Evolutionary conservation across 2,329 filamentous ascomycete species (phyloP), one percentile per base, ranked within the genome.

Genomic region (Cladosporium velox): DNA sequence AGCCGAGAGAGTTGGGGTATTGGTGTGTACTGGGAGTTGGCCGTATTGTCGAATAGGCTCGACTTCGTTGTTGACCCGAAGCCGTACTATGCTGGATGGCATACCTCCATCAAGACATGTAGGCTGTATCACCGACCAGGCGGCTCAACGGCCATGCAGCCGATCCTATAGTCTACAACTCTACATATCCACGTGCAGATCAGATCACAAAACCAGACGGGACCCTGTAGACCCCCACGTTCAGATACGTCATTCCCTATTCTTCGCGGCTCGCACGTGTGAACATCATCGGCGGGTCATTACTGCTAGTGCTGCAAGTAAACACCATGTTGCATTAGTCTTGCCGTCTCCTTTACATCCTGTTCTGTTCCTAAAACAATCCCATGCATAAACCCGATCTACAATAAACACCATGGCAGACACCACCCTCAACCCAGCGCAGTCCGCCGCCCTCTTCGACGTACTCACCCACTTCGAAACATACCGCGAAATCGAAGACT

Each of bases 1-100:
- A 94, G 79, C 94, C 89, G 82, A 87, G 91, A 74, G 95, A 98
- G 76, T 81, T 98, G 78, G 93, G 93, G 65, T 98, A 97, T 79
- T 99, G 95, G 95, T 93, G 91, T 80, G 93, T 96, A 24, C 82
- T 98, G 41, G 94, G 94, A 3, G 86, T 96, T 66, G 95, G 95
- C 11, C 88, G 88, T 73, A 95, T 98, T 73, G 86, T 73, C 24
- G 64, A 41, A 15, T 67, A 59, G 38, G 2, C 28, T 15, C n/a
- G 26, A 24, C 10, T 7, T 52, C 52, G 28, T 11, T 14, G 12
- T 30, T 4, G 14, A 32, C 21, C 21, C 3, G 18, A 30, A 21
- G 10, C 12, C 15, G 4, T 12, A 2, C 52, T 21, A 55, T 21
- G 4, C 15, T 21, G 18, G 18, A n/a, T 55, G 3, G 30, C 6